A percentile compares a stretch with the other conserved stretches of the same genome.
phyloP scores from a whole-genome alignment of 2,329 filamentous ascomycete genomes.

The Trichoderma sp. region DNA sequence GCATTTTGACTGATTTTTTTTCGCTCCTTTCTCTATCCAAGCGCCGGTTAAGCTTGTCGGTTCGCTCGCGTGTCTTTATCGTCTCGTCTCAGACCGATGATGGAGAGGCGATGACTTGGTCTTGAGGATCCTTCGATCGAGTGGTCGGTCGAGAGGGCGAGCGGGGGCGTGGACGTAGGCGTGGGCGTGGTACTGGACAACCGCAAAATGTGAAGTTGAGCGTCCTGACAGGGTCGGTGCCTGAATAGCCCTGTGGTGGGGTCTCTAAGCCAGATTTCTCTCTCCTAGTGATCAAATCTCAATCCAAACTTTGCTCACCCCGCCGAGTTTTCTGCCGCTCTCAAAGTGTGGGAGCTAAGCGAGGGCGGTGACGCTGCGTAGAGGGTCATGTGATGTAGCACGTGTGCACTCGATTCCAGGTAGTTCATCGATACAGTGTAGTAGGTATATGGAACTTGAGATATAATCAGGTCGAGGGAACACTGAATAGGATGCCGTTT shows the following conservation, averaged over 20 bases:
- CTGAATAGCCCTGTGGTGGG: constrained; percentile 46
- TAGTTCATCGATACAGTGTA: not conserved
- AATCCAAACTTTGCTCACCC: constrained; percentile 32
- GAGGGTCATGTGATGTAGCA: constrained; percentile 31
- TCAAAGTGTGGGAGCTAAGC: constrained; percentile 45
- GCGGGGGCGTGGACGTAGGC: constrained; percentile 25
- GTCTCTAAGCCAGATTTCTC: constrained; percentile 26
- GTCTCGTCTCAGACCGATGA: constrained; percentile 12
- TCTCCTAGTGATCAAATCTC: constrained; percentile 23
- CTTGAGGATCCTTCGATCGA: constrained; percentile 20
- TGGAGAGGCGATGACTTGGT: not conserved
- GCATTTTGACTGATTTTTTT: constrained; percentile 30
- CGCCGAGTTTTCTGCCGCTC: constrained; percentile 44
- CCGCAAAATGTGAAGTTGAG: constrained; percentile 34
- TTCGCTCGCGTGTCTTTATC: constrained; percentile 26
- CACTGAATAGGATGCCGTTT: not conserved
- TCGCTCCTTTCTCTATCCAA: constrained; percentile 25
- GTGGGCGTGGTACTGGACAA: constrained; percentile 31
- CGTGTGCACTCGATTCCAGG: constrained; percentile 24
- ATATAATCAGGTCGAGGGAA: not conserved
- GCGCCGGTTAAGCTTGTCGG: not conserved
- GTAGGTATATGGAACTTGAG: not conserved
- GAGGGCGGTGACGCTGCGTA: constrained; percentile 40
- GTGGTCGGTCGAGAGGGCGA: constrained; percentile 26
- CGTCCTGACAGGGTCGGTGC: constrained; percentile 36